Evolutionary conservation across 768 basidiomycete genomes (phyloP), one percentile per base, ranked within the genome.

Genomic region (Pleurotus salmoneostramineus): DNA sequence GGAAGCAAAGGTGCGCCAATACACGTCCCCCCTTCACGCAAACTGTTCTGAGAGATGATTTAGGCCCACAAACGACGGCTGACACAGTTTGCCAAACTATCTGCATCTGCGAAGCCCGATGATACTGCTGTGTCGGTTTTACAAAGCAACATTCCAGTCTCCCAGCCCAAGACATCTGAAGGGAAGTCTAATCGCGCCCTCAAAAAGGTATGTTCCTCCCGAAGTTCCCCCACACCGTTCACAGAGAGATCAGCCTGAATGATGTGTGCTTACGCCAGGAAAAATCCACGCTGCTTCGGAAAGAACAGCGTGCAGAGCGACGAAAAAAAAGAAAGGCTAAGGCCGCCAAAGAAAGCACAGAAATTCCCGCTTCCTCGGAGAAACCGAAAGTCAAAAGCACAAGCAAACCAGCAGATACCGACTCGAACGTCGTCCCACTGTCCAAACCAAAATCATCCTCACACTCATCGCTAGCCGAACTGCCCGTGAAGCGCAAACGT

Each of bases 31-130:
- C 7, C 27, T 36, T 32, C 36, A 54, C 45, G 44, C 4, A 17
- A 45, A 17, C 44, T 45, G 14, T n/a, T 17, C 12, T 6, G 17
- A 11, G n/a, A 11, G 2, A 7, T 6, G 14, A 55, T 62, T 61
- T 66, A 65, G 89, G 83, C 80, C 32, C 89, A 91, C 72, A 73
- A 72, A 62, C 82, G 87, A 44, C 84, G 85, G 36, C 74, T 82
- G 37, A 78, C 76, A 34, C 79, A 75, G 17, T 82, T 89, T 63
- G 74, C 64, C 31, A 67, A 66, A 11, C 68, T 80, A 15, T 75
- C 83, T 15, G 62, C 67, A 11, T 47, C 46, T 42, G 74, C 69
- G 1, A 73, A 75, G n/a, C 74, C 76, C 0, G 69, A 74, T 10
- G 72, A 73, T 17, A 79, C 81, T 60, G 83, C 84, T 12, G 79